These are phyloP conservation scores for Postia placenta DNA, from an alignment of 768 basidiomycete genomes.

Conservation along the genomic window DNA sequence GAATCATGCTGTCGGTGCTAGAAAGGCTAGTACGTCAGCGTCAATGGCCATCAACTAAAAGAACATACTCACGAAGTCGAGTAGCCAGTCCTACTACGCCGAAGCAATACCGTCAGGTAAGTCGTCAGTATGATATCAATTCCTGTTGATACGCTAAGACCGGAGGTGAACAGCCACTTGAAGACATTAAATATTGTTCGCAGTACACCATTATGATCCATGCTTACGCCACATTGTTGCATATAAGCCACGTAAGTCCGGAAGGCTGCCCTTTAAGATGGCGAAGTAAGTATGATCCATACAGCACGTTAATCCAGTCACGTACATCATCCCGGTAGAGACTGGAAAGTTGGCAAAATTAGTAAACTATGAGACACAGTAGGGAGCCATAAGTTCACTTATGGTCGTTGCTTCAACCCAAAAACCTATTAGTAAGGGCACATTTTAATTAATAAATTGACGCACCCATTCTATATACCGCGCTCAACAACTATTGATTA, in stretches of 20 bases:
- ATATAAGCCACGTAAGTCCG: neutral
- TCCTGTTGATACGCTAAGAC: slow-evolving; percentile 17
- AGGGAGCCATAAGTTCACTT: too few species aligned
- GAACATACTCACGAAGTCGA: slow-evolving; percentile 13
- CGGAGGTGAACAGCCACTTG: slow-evolving; percentile 25
- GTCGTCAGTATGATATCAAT: slow-evolving; percentile 20
- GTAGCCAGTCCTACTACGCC: neutral
- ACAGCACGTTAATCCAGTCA: neutral
- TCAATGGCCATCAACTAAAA: too few species aligned
- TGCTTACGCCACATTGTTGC: neutral
- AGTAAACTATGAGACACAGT: too few species aligned
- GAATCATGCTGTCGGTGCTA: slow-evolving; percentile 22
- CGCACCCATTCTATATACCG: neutral
- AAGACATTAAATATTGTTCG: neutral
- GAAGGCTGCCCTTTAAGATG: slow-evolving; percentile 7
- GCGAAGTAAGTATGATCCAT: neutral
- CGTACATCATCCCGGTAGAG: slow-evolving; percentile 3
- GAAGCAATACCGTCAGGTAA: neutral
- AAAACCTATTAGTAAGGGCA: too few species aligned
- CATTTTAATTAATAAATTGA: too few species aligned
- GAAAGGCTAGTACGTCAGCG: neutral
- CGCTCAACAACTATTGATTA: neutral
- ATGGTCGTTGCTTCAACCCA: too few species aligned
- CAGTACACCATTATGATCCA: slow-evolving; percentile 3
- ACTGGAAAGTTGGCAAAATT: neutral